Conservation (phyloP, 179 eudicot species). For the Drosera spatulata region DNA sequence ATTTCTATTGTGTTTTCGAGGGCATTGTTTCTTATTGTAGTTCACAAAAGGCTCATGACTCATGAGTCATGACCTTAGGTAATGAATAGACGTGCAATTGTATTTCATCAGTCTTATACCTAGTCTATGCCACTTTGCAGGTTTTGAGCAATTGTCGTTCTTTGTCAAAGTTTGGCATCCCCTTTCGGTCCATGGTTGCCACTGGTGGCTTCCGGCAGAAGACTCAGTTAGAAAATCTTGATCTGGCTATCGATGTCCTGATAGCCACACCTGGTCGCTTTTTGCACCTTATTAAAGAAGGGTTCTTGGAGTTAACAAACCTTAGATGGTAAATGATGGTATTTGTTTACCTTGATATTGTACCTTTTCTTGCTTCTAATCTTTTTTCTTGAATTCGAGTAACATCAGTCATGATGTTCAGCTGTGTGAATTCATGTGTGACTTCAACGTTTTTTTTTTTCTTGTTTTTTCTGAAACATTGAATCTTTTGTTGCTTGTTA, state of each 20-base stretch:
- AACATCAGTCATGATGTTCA: not conserved
- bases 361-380: not conserved
- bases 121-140: conserved; percentile 22
- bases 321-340: conserved; percentile 47
- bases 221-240: conserved; percentile 86
- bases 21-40: too few relatives aligned
- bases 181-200: conserved; percentile 89
- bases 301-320: conserved; percentile 61
- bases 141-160: conserved; percentile 71
- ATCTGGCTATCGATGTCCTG: conserved; percentile 74
- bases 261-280: conserved; percentile 96
- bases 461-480: too few relatives aligned
- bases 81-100: not conserved
- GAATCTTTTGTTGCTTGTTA: too few relatives aligned
- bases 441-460: too few relatives aligned
- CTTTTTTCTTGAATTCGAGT: not conserved
- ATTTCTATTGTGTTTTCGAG: too few relatives aligned
- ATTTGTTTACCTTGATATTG: not conserved
- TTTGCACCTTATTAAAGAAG: conserved; percentile 66
- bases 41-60: too few relatives aligned
- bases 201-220: conserved; percentile 91
- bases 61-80: too few relatives aligned
- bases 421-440: too few relatives aligned
- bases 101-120: too few relatives aligned
- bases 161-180: conserved; percentile 76